Conservation (phyloP, 1,284 basidiomycete species). For the Moniliophthora roreri region DNA sequence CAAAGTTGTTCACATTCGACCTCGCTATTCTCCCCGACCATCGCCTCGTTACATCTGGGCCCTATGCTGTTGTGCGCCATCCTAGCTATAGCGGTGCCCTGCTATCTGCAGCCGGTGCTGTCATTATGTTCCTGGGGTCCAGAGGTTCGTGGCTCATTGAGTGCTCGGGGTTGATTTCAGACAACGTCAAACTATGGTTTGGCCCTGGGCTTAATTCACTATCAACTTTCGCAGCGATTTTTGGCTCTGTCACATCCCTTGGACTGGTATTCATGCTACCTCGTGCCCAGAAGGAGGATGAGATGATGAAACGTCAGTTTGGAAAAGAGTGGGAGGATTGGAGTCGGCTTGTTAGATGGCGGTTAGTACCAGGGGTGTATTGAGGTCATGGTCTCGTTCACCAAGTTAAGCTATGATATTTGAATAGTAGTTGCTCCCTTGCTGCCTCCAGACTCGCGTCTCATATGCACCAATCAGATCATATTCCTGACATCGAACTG, state of each 20-base stretch:
- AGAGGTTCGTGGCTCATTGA: slow-evolving; percentile 4
- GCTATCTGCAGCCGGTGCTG: background rate
- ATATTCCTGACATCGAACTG: no score
- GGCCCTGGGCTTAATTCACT: background rate
- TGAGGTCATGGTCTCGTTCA: background rate
- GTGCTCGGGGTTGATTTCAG: background rate
- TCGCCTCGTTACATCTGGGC: slow-evolving; percentile 4
- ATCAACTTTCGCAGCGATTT: background rate
- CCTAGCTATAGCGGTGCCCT: slow-evolving; percentile 5
- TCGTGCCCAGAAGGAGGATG: slow-evolving; percentile 5
- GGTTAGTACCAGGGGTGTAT: slow-evolving; percentile 14
- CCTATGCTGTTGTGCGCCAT: slow-evolving; percentile 5
- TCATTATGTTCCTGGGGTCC: background rate
- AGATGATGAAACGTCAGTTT: slow-evolving; percentile 16
- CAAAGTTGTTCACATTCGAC: slow-evolving; percentile 6
- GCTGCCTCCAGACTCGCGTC: no score
- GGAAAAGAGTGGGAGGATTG: slow-evolving; percentile 18
- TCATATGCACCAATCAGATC: no score
- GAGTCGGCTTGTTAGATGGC: slow-evolving; percentile 13
- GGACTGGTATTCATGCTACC: background rate
- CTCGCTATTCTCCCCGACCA: slow-evolving; percentile 3
- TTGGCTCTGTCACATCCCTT: background rate
- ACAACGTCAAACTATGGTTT: background rate
- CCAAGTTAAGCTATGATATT: no score
- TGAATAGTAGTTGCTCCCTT: no score